Percentiles rank a stretch among this genome's conserved stretches.
Evolutionary conservation across 306 rosid species (phyloP).

Genomic region (Cucurbita pepo): DNA sequence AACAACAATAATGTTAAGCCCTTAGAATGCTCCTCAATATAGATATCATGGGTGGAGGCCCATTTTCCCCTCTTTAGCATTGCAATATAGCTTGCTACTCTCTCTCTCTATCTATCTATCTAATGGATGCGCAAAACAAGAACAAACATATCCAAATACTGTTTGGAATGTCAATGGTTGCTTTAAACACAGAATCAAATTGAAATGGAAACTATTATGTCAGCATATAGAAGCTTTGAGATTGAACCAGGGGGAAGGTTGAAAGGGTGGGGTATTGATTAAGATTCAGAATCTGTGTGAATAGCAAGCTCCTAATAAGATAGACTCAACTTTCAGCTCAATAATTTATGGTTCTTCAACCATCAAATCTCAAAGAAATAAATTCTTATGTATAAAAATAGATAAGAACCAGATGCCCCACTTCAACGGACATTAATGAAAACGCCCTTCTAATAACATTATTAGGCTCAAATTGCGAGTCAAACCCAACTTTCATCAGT

Average conservation of each 20-base stretch:
- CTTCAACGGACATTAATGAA: conserved; percentile 1
- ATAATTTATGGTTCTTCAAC: conserved; percentile 6
- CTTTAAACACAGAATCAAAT: conserved; percentile 1
- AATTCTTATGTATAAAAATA: not conserved
- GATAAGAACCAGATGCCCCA: conserved; percentile 10
- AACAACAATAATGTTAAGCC: conserved; percentile 6
- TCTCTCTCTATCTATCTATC: not conserved
- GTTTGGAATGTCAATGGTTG: not conserved
- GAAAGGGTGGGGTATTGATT: not conserved
- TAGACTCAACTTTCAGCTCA: not conserved
- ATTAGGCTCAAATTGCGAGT: not conserved
- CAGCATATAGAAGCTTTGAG: not conserved
- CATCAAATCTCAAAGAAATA: not conserved
- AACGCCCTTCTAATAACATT: not conserved
- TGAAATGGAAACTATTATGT: not conserved
- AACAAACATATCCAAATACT: conserved; percentile 2
- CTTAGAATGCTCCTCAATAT: not conserved
- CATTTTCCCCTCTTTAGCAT: not conserved
- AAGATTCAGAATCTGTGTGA: conserved; percentile 4
- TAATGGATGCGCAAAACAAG: not conserved
- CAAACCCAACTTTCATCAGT: not conserved
- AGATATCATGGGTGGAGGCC: conserved; percentile 1
- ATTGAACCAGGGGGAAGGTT: not conserved
- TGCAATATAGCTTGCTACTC: not conserved
- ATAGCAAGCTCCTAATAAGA: not conserved